These are phyloP conservation scores for Aspergillus wentii DNA, from an alignment of 495 filamentous ascomycete genomes.

Conservation along the genomic window DNA sequence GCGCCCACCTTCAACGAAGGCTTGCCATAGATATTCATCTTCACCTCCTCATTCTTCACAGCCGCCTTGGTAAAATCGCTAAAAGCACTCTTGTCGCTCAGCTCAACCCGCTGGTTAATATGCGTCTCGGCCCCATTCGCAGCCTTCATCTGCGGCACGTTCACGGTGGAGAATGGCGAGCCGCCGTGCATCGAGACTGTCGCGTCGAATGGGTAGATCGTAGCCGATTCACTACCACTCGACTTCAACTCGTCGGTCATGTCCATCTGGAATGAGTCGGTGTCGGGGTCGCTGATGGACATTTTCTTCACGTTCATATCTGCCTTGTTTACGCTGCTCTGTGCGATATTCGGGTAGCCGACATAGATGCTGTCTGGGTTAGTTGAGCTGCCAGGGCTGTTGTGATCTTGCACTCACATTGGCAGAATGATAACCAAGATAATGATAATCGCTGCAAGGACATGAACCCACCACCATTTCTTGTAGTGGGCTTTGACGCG, in stretches of 20 bases:
- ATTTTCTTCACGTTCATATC: slow-evolving; percentile 55
- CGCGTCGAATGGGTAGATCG: slow-evolving; percentile 52
- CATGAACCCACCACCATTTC: slow-evolving; percentile 70
- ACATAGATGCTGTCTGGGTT: slow-evolving; percentile 57
- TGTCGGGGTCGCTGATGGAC: slow-evolving; percentile 52
- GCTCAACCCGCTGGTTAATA: slow-evolving; percentile 47
- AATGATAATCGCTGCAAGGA: slow-evolving; percentile 52
- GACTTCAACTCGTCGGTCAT: slow-evolving; percentile 44
- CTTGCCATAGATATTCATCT: slow-evolving; percentile 54
- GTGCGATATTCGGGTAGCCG: slow-evolving; percentile 67
- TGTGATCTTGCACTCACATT: slow-evolving; percentile 68
- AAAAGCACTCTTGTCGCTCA: slow-evolving; percentile 51
- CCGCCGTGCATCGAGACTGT: slow-evolving; percentile 49
- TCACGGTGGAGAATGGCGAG: slow-evolving; percentile 51
- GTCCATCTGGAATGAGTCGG: slow-evolving; percentile 51
- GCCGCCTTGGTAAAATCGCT: slow-evolving; percentile 51
- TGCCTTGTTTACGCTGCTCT: slow-evolving; percentile 60
- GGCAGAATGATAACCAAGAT: slow-evolving; percentile 58
- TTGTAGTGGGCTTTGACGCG: slow-evolving; percentile 42
- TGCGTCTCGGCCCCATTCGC: slow-evolving; percentile 48
- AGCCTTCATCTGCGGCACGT: slow-evolving; percentile 49
- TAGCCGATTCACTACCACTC: slow-evolving; percentile 46
- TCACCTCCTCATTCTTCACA: slow-evolving; percentile 52
- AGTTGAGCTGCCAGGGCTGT: too few relatives aligned
- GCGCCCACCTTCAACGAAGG: slow-evolving; percentile 46